These are phyloP conservation scores for Suillus cothurnatus DNA, from an alignment of 768 basidiomycete genomes.

Conservation along the genomic window DNA sequence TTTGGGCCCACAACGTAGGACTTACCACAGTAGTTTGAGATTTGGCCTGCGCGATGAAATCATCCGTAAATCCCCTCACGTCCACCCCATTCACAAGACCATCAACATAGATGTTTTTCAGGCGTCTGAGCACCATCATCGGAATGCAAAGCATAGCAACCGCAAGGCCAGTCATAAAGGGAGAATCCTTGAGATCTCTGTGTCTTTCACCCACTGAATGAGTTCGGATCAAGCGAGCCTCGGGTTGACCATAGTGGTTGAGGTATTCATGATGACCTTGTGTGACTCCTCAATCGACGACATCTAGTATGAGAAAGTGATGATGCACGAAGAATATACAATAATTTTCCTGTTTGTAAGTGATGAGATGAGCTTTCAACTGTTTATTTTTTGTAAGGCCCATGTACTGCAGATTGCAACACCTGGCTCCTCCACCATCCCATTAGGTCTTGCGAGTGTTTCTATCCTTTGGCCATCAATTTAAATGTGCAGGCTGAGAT, in stretches of 20 bases:
- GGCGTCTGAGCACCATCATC: neutral
- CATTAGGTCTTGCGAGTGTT: neutral
- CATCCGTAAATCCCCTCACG: neutral
- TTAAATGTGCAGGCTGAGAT: neutral
- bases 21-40: neutral
- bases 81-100: neutral
- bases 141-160: neutral
- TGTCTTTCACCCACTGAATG: neutral
- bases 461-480: neutral
- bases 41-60: neutral
- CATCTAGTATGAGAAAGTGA: too few species aligned
- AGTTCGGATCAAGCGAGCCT: neutral
- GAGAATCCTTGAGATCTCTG: too few species aligned
- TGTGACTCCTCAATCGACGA: too few species aligned
- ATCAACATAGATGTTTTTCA: neutral
- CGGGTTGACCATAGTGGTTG: neutral
- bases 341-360: neutral
- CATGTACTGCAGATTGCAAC: neutral
- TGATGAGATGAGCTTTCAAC: too few species aligned
- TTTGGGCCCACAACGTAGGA: neutral
- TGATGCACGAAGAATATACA: neutral
- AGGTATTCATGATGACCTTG: neutral
- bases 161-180: neutral
- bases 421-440: neutral
- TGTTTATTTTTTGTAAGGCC: neutral